These are phyloP conservation scores for Lanmaoa pseudosensibilis DNA, from an alignment of 768 basidiomycete species.

Conservation along the genomic window DNA sequence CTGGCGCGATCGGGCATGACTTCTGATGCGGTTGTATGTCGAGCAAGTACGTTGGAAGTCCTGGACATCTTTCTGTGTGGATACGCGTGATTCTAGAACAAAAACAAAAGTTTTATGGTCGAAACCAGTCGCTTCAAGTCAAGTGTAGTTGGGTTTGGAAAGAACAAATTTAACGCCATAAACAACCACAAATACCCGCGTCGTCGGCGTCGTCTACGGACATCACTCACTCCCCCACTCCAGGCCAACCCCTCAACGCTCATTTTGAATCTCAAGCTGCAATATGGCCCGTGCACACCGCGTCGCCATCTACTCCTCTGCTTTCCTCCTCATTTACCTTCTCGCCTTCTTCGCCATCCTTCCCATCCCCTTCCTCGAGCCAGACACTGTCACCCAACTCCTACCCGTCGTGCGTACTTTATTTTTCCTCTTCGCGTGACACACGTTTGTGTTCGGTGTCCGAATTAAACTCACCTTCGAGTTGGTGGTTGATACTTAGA, in stretches of 20 bases:
- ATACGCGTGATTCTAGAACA: background rate
- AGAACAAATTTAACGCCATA: too few relatives aligned
- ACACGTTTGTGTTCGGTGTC: background rate
- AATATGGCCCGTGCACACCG: constrained; percentile 63
- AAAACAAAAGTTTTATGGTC: background rate
- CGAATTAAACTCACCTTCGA: background rate
- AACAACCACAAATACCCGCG: too few relatives aligned
- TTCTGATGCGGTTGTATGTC: background rate
- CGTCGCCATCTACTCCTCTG: constrained; percentile 42
- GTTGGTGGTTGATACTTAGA: constrained; percentile 37
- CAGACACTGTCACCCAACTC: background rate
- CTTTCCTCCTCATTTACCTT: constrained; percentile 48
- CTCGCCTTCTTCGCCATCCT: constrained; percentile 14
- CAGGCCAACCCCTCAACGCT: background rate
- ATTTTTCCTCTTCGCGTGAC: too few relatives aligned
- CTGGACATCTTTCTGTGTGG: background rate
- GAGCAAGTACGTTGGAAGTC: background rate
- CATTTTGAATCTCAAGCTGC: background rate
- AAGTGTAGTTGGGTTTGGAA: background rate
- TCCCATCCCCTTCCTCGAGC: constrained; percentile 17
- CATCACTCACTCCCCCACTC: background rate
- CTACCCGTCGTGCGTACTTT: constrained; percentile 16
- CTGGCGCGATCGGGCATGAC: background rate
- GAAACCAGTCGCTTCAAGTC: background rate
- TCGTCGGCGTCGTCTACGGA: too few relatives aligned